A percentile compares a stretch with the other conserved stretches of the same genome.
Evolutionary conservation across 331 rosid genomes (phyloP).

Genomic region (Erythrophleum ivorense): DNA sequence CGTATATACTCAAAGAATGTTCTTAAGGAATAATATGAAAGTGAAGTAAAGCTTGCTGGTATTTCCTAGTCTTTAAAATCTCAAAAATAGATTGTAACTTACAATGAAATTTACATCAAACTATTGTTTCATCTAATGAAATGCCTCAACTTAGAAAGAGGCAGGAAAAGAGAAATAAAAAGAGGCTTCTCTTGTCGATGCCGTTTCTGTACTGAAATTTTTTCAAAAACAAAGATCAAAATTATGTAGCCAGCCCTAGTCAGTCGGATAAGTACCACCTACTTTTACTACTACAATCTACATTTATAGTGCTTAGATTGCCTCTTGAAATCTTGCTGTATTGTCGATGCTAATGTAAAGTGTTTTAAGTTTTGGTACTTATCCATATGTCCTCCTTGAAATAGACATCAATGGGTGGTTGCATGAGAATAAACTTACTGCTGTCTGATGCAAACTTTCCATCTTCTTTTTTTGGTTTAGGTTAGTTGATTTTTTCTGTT

Average conservation of each 20-base stretch:
- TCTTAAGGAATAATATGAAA: background rate
- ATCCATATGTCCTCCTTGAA: too few species aligned
- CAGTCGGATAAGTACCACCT: too few species aligned
- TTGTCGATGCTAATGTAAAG: too few species aligned
- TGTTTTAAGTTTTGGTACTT: too few species aligned
- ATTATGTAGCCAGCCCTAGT: too few species aligned
- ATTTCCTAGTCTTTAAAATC: background rate
- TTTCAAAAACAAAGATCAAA: too few species aligned
- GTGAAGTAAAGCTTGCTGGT: background rate
- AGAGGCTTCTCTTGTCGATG: background rate
- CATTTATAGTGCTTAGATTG: too few species aligned
- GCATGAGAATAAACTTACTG: background rate
- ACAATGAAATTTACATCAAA: background rate
- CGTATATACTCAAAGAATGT: background rate
- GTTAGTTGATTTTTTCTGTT: constrained; percentile 12
- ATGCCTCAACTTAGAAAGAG: background rate
- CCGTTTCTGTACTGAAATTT: too few species aligned
- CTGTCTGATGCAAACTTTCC: constrained; percentile 8
- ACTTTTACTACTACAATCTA: too few species aligned
- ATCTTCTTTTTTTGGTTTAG: constrained; percentile 1
- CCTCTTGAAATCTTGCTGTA: too few species aligned
- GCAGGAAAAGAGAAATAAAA: too few species aligned
- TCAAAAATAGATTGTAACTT: background rate
- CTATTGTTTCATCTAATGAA: background rate
- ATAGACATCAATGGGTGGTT: too few species aligned